Evolutionary conservation across 1,284 basidiomycete genomes (phyloP).

Genomic region (Trametes versicolor): DNA sequence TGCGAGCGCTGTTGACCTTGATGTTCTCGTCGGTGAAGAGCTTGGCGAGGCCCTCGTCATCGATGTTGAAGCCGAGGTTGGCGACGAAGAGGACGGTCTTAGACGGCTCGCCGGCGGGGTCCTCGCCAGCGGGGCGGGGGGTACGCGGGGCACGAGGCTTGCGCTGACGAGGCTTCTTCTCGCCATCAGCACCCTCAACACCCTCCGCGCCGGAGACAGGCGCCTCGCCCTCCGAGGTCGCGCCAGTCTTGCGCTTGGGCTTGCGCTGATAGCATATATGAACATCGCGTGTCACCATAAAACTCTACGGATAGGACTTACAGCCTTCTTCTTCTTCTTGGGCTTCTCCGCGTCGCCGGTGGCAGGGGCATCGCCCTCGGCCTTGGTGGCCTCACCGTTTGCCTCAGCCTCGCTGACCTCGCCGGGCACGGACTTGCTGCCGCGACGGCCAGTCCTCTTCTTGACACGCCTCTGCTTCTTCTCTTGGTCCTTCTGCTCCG

Average conservation of each 20-base stretch:
- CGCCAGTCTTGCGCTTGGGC: constrained; percentile 60
- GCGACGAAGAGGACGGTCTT: constrained; percentile 93
- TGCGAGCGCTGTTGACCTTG: constrained; percentile 83
- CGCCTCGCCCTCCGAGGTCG: constrained; percentile 53
- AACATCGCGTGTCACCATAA: constrained; percentile 31
- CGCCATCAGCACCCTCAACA: constrained; percentile 44
- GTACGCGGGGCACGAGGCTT: constrained; percentile 68
- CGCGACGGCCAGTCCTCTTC: constrained; percentile 82
- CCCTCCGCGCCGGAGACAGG: constrained; percentile 45
- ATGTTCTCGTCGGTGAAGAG: constrained; percentile 89
- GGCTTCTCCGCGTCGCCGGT: constrained; percentile 71
- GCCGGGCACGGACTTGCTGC: constrained; percentile 83
- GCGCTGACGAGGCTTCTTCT: constrained; percentile 65
- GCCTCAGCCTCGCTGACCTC: constrained; percentile 89
- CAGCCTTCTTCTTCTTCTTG: constrained; percentile 82
- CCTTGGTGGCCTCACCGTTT: constrained; percentile 73
- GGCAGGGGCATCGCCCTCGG: constrained; percentile 54
- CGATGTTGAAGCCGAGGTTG: constrained; percentile 92
- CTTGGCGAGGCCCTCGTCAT: constrained; percentile 78
- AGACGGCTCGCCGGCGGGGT: constrained; percentile 82
- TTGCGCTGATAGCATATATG: constrained; percentile 39
- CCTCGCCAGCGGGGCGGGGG: constrained; percentile 75
- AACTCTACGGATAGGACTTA: constrained; percentile 26
- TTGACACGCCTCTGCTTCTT: constrained; percentile 79
- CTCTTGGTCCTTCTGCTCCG: constrained; percentile 86